Percentiles rank a stretch among this genome's conserved stretches.
Conservation (phyloP, 2,329 filamentous ascomycete species). For the Sphaerulina vaccinii region DNA sequence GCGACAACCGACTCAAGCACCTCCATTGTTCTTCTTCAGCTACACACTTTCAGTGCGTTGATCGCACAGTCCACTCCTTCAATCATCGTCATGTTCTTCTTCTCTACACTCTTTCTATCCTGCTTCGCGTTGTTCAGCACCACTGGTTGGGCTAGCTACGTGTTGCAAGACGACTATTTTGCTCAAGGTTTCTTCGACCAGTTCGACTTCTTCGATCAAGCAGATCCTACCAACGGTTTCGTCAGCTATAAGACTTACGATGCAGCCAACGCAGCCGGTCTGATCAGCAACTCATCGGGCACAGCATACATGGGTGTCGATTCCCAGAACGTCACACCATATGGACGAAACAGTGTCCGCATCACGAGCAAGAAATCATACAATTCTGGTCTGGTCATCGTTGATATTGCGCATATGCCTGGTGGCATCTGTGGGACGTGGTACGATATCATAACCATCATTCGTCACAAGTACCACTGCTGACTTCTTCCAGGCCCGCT, state of each 20-base stretch:
- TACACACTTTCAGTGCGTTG: background rate
- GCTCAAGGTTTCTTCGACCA: constrained; percentile 50
- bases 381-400: constrained; percentile 66
- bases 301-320: constrained; percentile 39
- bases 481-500: constrained; percentile 50
- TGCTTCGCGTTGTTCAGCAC: constrained; percentile 26
- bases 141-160: constrained; percentile 34
- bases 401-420: constrained; percentile 73
- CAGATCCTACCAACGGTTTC: constrained; percentile 72
- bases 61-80: constrained; percentile 9
- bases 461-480: background rate
- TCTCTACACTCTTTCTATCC: constrained; percentile 22
- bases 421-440: constrained; percentile 68
- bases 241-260: constrained; percentile 64
- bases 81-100: background rate
- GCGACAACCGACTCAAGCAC: too few species aligned
- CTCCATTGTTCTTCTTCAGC: background rate
- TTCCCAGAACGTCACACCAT: constrained; percentile 43
- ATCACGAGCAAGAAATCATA: constrained; percentile 65
- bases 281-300: constrained; percentile 28
- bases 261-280: constrained; percentile 47
- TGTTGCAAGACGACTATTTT: constrained; percentile 51
- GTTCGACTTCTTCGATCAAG: constrained; percentile 52
- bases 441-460: constrained; percentile 33
- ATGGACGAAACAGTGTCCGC: constrained; percentile 68